Conservation (phyloP, 805 yeast genomes). For the Wilhelminamyces savonicus region DNA sequence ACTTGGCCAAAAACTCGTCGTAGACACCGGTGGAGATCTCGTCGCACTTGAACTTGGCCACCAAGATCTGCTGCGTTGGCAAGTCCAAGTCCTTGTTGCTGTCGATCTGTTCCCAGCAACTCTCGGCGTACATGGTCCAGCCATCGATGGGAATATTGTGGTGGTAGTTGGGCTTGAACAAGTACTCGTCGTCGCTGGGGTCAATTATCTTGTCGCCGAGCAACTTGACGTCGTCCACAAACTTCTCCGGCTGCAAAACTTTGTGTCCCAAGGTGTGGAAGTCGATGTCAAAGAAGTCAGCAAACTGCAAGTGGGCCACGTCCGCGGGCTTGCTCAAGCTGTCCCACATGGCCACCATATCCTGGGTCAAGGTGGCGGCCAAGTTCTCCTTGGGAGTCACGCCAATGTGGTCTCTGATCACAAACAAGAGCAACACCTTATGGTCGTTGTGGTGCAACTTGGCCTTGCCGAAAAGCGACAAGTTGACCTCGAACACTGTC, state of each 20-base stretch:
- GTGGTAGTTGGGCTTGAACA: constrained; percentile 69
- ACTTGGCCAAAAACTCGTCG: constrained; percentile 20
- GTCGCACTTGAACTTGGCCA: constrained; percentile 91
- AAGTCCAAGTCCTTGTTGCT: constrained; percentile 88
- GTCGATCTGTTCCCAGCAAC: constrained; percentile 93
- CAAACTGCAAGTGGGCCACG: constrained; percentile 46
- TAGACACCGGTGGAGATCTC: constrained; percentile 55
- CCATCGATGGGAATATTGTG: constrained; percentile 91
- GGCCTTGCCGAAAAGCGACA: constrained; percentile 71
- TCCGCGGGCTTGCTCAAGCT: constrained; percentile 67
- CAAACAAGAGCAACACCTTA: constrained; percentile 72
- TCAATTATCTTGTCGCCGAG: constrained; percentile 60
- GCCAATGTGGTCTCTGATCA: constrained; percentile 88
- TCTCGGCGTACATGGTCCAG: constrained; percentile 86
- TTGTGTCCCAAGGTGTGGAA: constrained; percentile 85
- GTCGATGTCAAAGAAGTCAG: constrained; percentile 78
- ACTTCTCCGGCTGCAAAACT: constrained; percentile 69
- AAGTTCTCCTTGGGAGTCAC: constrained; percentile 74
- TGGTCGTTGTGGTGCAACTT: constrained; percentile 34
- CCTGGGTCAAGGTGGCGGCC: constrained; percentile 60
- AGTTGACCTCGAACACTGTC: constrained; percentile 93
- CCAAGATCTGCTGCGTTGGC: constrained; percentile 94
- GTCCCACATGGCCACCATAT: constrained; percentile 74
- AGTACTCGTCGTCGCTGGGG: constrained; percentile 19
- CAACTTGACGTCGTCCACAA: constrained; percentile 49